These are phyloP conservation scores for Lipomyces yamanashiensis DNA, from an alignment of 805 yeast genomes.

Conservation along the genomic window DNA sequence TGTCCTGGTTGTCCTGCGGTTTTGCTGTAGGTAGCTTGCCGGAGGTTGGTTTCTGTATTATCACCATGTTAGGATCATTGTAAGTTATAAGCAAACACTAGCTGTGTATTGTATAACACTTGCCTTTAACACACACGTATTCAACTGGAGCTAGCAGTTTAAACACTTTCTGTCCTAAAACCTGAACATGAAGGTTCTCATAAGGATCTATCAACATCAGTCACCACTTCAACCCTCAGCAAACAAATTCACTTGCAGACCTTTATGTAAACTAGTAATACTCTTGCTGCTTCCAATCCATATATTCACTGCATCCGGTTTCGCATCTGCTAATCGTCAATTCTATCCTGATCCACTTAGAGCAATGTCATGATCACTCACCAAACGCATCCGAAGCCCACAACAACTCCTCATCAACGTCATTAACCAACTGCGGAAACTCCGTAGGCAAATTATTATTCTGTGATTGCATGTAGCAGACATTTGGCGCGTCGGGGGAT, in stretches of 20 bases:
- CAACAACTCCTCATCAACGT: conserved; percentile 32
- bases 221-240: not conserved
- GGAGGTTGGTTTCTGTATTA: conserved; percentile 40
- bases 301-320: conserved; percentile 47
- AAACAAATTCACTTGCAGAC: not conserved
- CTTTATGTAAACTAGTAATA: conserved; percentile 37
- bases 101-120: not conserved
- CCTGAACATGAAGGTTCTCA: conserved; percentile 47
- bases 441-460: conserved; percentile 45
- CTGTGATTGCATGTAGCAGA: conserved; percentile 48
- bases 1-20: conserved; percentile 15
- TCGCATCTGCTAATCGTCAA: conserved; percentile 2
- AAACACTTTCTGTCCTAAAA: conserved; percentile 45
- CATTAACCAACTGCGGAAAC: conserved; percentile 35
- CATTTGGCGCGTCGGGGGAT: conserved; percentile 21
- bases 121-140: conserved; percentile 28
- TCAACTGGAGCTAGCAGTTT: conserved; percentile 45
- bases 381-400: conserved; percentile 38
- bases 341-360: not conserved
- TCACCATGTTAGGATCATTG: not conserved
- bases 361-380: not conserved
- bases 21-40: conserved; percentile 41
- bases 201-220: conserved; percentile 39
- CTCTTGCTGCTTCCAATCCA: conserved; percentile 47
- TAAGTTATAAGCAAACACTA: not conserved